phyloP scores from a whole-genome alignment of 192 early-diverging fungal species.

The Phycomyces nitens region DNA sequence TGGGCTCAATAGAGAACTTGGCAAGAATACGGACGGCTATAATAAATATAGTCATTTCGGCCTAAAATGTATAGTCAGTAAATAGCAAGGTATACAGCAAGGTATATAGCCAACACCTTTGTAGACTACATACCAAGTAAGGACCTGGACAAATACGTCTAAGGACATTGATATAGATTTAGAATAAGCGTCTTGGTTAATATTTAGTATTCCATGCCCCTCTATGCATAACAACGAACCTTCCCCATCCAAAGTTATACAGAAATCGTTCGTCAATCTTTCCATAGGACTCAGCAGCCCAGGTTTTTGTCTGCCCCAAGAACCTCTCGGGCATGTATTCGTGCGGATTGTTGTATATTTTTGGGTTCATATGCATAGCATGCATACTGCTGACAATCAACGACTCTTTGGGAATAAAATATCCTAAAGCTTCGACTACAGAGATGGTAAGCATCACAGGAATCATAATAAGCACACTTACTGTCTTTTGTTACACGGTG shows the following conservation, averaged over 20 bases:
- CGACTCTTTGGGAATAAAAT: constrained; percentile 47
- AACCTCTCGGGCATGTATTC: constrained; percentile 47
- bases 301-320: neutral
- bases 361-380: constrained; percentile 38
- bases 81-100: too few species aligned
- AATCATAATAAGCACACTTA: neutral
- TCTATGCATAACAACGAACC: neutral
- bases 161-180: constrained; percentile 21
- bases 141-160: constrained; percentile 13
- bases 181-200: neutral
- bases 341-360: constrained; percentile 38
- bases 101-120: too few species aligned
- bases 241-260: constrained; percentile 21
- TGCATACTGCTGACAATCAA: constrained; percentile 44
- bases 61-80: neutral
- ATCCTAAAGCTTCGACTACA: constrained; percentile 27
- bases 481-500: constrained; percentile 13
- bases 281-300: constrained; percentile 10
- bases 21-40: constrained; percentile 5
- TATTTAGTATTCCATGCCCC: neutral
- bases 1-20: neutral
- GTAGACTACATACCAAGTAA: constrained; percentile 8
- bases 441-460: too few species aligned
- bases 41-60: constrained; percentile 1
- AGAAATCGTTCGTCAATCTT: constrained; percentile 12